Conservation (phyloP, 2,329 filamentous ascomycete genomes). For the Calycina herbarum region DNA sequence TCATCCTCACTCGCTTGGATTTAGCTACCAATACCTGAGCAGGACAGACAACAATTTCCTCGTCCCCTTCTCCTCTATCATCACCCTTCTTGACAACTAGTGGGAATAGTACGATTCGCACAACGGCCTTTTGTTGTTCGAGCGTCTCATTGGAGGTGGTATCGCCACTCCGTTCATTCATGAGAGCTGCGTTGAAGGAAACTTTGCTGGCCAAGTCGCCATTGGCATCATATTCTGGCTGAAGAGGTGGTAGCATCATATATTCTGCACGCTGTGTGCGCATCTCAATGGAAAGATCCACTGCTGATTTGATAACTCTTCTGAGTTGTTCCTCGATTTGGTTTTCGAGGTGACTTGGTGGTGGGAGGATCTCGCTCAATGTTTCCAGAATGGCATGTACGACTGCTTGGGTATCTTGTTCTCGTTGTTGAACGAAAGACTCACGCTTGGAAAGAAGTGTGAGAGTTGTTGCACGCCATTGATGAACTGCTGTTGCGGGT, state of each 20-base stretch:
- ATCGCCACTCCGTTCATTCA: slow-evolving; percentile 86
- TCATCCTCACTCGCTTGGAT: slow-evolving; percentile 32
- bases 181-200: slow-evolving; percentile 86
- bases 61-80: slow-evolving; percentile 81
- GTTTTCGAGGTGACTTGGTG: slow-evolving; percentile 74
- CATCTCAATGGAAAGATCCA: slow-evolving; percentile 93
- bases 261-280: slow-evolving; percentile 95
- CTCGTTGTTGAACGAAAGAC: slow-evolving; percentile 78
- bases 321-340: slow-evolving; percentile 83
- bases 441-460: slow-evolving; percentile 81
- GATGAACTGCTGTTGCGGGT: slow-evolving; percentile 82
- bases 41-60: slow-evolving; percentile 93
- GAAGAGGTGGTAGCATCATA: slow-evolving; percentile 94
- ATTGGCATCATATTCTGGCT: slow-evolving; percentile 91
- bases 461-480: slow-evolving; percentile 94
- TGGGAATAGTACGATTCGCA: slow-evolving; percentile 92
- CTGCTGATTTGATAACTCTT: slow-evolving; percentile 84
- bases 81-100: slow-evolving; percentile 95
- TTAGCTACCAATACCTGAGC: slow-evolving; percentile 84
- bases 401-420: slow-evolving; percentile 92
- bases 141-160: slow-evolving; percentile 72
- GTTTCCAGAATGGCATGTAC: slow-evolving; percentile 86
- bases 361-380: slow-evolving; percentile 80
- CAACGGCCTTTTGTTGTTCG: slow-evolving; percentile 72
- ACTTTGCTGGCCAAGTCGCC: slow-evolving; percentile 88